Base-by-base conservation (phyloP, 768 basidiomycete species). In the Butyriboletus loyo region DNA sequence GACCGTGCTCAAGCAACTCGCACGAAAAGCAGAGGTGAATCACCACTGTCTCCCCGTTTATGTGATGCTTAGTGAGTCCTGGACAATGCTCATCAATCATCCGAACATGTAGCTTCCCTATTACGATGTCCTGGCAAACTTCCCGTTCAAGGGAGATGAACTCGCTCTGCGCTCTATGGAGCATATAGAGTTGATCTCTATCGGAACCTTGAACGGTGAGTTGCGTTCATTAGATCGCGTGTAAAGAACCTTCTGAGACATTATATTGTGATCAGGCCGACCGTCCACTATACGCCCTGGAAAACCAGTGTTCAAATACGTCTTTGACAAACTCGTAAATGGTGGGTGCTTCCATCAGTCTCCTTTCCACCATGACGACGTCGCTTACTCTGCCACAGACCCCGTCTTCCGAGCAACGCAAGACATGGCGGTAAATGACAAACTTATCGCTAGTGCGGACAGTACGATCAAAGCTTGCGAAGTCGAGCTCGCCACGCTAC, bases 141-240 rank as follows among this genome's bases (percentile, higher is more conserved):
- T 86, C 64, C 92, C 90, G 0, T 97, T 95, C 82, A 94, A 92
- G 65, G 91, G 88, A n/a, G 86, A 94, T 57, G 94, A 96, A 64
- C 72, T 75, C 17, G 77, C 90, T 2, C 65, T 98, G 49, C 79
- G 91, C 55, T 82, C 78, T 27, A 86, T 98, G 83, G 96, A 98
- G 65, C 87, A 91, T 55, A 85, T 86, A 6, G 95, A 92, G 72
- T 69, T 98, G 46, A 91, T 99, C 54, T 75, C 85, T 1, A 86
- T 99, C 41, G 79, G 78, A 7, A 91, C 88, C 7, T 68, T 77
- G 19, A 84, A 96, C 55, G 90, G 92, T 86, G 30, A 30, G 72
- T 57, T 10, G 7, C 25, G 1, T 43, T 42, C 24, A 9, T 39
- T 13, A 1, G 38, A 34, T 22, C 22, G 1, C 19, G 2, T n/a